Conservation (phyloP, 2,329 filamentous ascomycete genomes). For the Myriangium duriaei region DNA sequence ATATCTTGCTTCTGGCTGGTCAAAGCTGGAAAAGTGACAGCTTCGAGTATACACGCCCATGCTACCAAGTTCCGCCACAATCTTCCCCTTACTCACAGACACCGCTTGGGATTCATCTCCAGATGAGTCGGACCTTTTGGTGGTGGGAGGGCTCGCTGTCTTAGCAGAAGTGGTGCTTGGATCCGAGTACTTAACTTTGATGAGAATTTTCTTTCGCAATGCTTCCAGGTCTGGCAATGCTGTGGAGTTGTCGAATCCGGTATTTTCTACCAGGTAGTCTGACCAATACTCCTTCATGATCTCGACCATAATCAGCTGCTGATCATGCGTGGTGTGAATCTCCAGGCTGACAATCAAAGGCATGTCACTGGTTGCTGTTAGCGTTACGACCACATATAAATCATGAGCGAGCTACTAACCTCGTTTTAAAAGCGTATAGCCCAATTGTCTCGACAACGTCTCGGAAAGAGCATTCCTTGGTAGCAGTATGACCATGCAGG, state of each 20-base stretch:
- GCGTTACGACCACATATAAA: too few relatives aligned
- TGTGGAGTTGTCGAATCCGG: slow-evolving; percentile 38
- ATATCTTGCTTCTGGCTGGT: slow-evolving; percentile 45
- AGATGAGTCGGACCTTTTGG: slow-evolving; percentile 20
- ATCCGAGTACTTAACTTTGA: slow-evolving; percentile 38
- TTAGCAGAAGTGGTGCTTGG: slow-evolving; percentile 20
- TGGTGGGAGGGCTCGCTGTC: slow-evolving; percentile 10
- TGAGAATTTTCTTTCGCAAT: slow-evolving; percentile 61
- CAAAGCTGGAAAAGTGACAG: slow-evolving; percentile 64
- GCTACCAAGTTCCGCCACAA: slow-evolving; percentile 58
- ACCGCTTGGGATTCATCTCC: slow-evolving; percentile 25
- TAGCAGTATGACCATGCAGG: slow-evolving; percentile 55
- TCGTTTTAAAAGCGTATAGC: slow-evolving; percentile 60
- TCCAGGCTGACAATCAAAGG: slow-evolving; percentile 89
- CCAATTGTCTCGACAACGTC: slow-evolving; percentile 72
- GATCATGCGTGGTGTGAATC: slow-evolving; percentile 68
- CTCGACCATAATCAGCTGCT: slow-evolving; percentile 84
- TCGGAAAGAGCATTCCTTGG: slow-evolving; percentile 73
- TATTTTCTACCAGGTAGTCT: slow-evolving; percentile 54
- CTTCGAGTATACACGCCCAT: slow-evolving; percentile 80
- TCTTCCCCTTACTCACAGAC: slow-evolving; percentile 40
- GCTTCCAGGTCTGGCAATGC: slow-evolving; percentile 54
- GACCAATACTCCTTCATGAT: slow-evolving; percentile 89
- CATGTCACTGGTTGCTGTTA: slow-evolving; percentile 49
- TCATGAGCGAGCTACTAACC: too few relatives aligned